Conservation (phyloP, 331 rosid species). For the Arachis monticola region DNA sequence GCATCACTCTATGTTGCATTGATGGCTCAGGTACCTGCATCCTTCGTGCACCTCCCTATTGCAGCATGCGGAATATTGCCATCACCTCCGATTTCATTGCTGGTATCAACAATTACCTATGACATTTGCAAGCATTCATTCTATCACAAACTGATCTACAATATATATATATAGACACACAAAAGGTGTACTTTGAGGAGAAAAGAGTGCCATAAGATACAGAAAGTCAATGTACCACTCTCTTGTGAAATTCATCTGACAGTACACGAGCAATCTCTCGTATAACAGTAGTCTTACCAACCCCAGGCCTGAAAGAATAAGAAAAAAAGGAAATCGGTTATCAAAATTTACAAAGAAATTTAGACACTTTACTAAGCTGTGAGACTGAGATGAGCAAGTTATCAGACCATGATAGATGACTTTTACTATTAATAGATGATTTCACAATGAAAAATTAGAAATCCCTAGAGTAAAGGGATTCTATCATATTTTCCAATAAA, state of each 20-base stretch:
- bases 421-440: conserved; percentile 26
- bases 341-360: conserved; percentile 4
- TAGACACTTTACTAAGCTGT: neutral
- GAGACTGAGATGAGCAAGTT: neutral
- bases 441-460: neutral
- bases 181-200: neutral
- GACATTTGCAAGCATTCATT: conserved; percentile 37
- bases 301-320: conserved; percentile 64
- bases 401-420: neutral
- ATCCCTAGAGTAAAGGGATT: conserved; percentile 1
- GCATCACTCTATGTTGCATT: conserved; percentile 71
- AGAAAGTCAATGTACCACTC: conserved; percentile 60
- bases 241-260: conserved; percentile 66
- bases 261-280: conserved; percentile 71
- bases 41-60: conserved; percentile 72
- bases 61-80: conserved; percentile 78
- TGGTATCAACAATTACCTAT: conserved; percentile 72
- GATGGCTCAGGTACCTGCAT: conserved; percentile 73
- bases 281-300: conserved; percentile 76
- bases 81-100: conserved; percentile 77
- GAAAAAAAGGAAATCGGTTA: neutral
- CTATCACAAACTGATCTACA: conserved; percentile 11
- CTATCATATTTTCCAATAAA: conserved; percentile 8
- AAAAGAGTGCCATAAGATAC: conserved; percentile 22
- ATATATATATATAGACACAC: neutral